phyloP scores from a whole-genome alignment of 495 filamentous ascomycete species.

The Gamarada debralockiae region DNA sequence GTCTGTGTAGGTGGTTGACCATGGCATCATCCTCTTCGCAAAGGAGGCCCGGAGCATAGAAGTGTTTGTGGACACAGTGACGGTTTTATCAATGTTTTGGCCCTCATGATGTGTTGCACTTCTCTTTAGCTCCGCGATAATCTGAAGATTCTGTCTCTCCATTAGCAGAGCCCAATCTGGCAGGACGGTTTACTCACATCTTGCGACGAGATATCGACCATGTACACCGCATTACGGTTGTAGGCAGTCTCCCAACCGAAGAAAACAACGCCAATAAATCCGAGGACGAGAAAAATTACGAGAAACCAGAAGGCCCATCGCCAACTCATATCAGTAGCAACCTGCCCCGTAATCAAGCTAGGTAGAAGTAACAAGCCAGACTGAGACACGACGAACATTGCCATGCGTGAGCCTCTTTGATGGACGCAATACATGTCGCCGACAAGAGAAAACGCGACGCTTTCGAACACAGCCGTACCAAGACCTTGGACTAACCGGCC shows the following conservation, averaged over 20 bases:
- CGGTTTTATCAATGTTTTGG: neutral
- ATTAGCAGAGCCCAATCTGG: neutral
- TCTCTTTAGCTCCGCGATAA: neutral
- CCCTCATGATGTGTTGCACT: neutral
- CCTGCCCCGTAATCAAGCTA: conserved; percentile 30
- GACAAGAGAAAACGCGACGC: conserved; percentile 40
- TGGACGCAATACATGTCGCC: conserved; percentile 50
- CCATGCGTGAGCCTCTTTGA: conserved; percentile 61
- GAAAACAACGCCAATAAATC: conserved; percentile 25
- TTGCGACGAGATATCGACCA: conserved; percentile 20
- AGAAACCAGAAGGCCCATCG: conserved; percentile 27
- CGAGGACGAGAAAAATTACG: conserved; percentile 26
- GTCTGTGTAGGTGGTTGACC: conserved; percentile 36
- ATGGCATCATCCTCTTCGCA: conserved; percentile 49
- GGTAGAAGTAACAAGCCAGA: conserved; percentile 24
- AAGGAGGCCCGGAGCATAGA: conserved; percentile 50
- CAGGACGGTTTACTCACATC: neutral
- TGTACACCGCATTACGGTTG: conserved; percentile 22
- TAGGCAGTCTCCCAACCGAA: conserved; percentile 33
- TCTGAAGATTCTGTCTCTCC: neutral
- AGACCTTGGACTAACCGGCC: conserved; percentile 39
- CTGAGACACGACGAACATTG: conserved; percentile 27
- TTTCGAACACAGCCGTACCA: conserved; percentile 47
- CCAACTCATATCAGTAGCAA: conserved; percentile 29
- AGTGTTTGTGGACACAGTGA: neutral